Conservation (phyloP, 1,284 basidiomycete species). For the Rhodofomes roseus region DNA sequence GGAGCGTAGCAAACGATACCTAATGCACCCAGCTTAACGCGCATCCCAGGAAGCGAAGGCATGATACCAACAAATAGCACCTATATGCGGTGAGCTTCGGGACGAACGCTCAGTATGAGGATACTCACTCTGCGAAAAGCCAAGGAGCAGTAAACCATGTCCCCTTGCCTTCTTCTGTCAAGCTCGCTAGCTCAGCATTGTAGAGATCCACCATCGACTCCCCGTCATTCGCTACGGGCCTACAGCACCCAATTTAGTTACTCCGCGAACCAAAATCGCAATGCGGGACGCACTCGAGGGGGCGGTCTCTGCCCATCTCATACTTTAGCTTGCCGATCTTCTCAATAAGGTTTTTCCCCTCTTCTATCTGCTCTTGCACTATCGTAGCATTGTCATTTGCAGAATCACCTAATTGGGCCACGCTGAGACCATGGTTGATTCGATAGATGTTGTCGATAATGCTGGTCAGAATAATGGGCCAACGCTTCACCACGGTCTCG, state of each 20-base stretch:
- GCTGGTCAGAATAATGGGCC: constrained; percentile 88
- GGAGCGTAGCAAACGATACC: constrained; percentile 82
- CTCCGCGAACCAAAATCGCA: neutral
- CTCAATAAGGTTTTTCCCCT: constrained; percentile 81
- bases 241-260: constrained; percentile 27
- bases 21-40: constrained; percentile 25
- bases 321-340: constrained; percentile 83
- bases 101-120: neutral
- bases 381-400: constrained; percentile 10
- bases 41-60: neutral
- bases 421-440: constrained; percentile 43
- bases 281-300: constrained; percentile 54
- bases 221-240: constrained; percentile 70
- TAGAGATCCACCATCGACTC: constrained; percentile 66
- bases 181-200: constrained; percentile 64
- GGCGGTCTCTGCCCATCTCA: constrained; percentile 81
- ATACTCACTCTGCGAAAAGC: constrained; percentile 83
- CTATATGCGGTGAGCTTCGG: constrained; percentile 27
- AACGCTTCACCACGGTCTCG: constrained; percentile 61
- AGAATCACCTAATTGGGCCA: constrained; percentile 25
- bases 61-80: constrained; percentile 55
- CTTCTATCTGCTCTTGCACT: constrained; percentile 44
- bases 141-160: constrained; percentile 93
- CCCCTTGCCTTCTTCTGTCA: constrained; percentile 48
- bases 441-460: constrained; percentile 73